These are phyloP conservation scores for Arthroderma sp. DNA, from an alignment of 2,329 filamentous ascomycete species.

Conservation along the genomic window DNA sequence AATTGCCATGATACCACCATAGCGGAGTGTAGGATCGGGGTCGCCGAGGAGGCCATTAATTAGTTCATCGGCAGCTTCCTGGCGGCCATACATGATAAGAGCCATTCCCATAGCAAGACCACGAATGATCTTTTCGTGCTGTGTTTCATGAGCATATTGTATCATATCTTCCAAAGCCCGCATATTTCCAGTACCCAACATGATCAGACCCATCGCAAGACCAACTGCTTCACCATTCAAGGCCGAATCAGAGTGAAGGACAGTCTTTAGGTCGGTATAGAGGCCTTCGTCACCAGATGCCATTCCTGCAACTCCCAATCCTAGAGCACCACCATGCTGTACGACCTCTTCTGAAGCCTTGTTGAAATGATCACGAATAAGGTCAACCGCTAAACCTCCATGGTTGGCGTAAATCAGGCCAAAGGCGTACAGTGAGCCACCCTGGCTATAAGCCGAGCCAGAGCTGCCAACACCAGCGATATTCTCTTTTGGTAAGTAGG, in stretches of 20 bases:
- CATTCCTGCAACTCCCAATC: conserved; percentile 94
- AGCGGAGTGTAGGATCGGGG: conserved; percentile 82
- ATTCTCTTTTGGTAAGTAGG: conserved; percentile 69
- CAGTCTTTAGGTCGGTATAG: conserved; percentile 78
- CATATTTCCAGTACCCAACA: conserved; percentile 94
- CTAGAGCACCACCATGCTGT: conserved; percentile 89
- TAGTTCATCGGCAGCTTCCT: conserved; percentile 87
- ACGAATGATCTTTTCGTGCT: conserved; percentile 97
- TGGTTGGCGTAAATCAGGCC: conserved; percentile 97
- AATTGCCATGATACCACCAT: conserved; percentile 98
- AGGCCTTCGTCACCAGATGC: conserved; percentile 82
- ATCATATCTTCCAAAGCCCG: conserved; percentile 94
- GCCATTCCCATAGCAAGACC: conserved; percentile 94
- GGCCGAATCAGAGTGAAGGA: conserved; percentile 86
- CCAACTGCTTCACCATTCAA: conserved; percentile 95
- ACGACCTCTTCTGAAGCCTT: conserved; percentile 60
- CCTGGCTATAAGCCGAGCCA: conserved; percentile 89
- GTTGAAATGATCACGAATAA: conserved; percentile 36
- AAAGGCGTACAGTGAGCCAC: conserved; percentile 87
- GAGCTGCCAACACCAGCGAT: conserved; percentile 51
- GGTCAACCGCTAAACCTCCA: conserved; percentile 61
- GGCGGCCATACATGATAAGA: conserved; percentile 92
- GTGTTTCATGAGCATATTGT: conserved; percentile 91
- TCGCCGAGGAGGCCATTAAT: conserved; percentile 89
- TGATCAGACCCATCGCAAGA: conserved; percentile 91